phyloP scores from a whole-genome alignment of 148 eudicot species.

The Hydrangea macrophylla region DNA sequence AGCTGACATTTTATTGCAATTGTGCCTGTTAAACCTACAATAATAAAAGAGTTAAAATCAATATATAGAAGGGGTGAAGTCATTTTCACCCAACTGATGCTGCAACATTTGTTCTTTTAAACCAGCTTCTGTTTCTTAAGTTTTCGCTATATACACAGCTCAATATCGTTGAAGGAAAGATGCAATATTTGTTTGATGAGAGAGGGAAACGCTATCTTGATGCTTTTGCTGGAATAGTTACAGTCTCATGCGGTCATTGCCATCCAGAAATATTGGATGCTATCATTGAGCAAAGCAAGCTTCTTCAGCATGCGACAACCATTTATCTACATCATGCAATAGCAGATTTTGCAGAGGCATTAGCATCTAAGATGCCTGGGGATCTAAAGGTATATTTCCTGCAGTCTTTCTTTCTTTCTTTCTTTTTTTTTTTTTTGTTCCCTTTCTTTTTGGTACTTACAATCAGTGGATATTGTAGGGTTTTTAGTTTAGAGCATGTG shows the following conservation, averaged over 20 bases:
- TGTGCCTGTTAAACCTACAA: too few relatives aligned
- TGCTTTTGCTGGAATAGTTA: slow-evolving; percentile 97
- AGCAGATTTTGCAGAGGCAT: slow-evolving; percentile 91
- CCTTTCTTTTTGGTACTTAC: background rate
- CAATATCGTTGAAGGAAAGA: slow-evolving; percentile 97
- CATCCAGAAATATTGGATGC: slow-evolving; percentile 89
- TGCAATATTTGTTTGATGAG: slow-evolving; percentile 96
- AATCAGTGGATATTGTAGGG: background rate
- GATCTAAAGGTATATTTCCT: slow-evolving; percentile 64
- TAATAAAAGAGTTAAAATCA: too few relatives aligned
- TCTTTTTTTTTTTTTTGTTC: background rate
- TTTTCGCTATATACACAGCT: slow-evolving; percentile 42
- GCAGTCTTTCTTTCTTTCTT: background rate
- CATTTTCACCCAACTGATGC: too few relatives aligned
- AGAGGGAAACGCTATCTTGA: slow-evolving; percentile 92
- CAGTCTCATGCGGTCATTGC: slow-evolving; percentile 98
- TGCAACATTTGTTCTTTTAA: background rate
- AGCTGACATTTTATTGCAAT: too few relatives aligned
- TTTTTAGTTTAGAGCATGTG: background rate
- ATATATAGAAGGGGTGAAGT: too few relatives aligned
- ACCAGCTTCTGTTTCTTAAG: slow-evolving; percentile 1
- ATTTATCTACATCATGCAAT: slow-evolving; percentile 94
- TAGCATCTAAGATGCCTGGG: slow-evolving; percentile 98
- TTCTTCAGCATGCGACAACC: slow-evolving; percentile 96
- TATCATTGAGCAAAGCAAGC: slow-evolving; percentile 74